Conservation (phyloP, 2,329 filamentous ascomycete genomes). For the Teratosphaeria destructans region DNA sequence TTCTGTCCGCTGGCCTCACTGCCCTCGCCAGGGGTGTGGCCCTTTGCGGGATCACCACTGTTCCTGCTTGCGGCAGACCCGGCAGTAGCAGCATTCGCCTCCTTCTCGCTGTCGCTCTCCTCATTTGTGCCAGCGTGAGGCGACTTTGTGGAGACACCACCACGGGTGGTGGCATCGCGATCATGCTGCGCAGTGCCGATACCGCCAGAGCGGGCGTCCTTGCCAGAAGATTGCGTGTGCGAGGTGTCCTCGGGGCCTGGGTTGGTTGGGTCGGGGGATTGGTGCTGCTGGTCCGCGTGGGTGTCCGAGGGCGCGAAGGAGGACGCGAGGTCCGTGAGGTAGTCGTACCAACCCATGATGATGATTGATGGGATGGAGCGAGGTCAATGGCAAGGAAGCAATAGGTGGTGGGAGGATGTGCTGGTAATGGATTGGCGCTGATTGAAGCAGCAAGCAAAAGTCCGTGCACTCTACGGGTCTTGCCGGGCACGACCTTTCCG, state of each 20-base stretch:
- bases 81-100: conserved; percentile 29
- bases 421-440: conserved; percentile 1
- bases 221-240: conserved; percentile 31
- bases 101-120: conserved; percentile 31
- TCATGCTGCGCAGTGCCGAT: conserved; percentile 20
- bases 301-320: conserved; percentile 44
- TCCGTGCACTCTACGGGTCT: background rate
- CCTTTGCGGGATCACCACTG: conserved; percentile 10
- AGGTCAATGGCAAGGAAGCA: conserved; percentile 1
- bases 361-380: conserved; percentile 10
- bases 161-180: conserved; percentile 23
- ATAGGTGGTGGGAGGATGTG: conserved; percentile 1
- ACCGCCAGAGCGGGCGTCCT: conserved; percentile 15
- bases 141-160: conserved; percentile 28
- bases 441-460: background rate
- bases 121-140: conserved; percentile 34
- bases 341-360: conserved; percentile 53
- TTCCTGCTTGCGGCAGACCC: conserved; percentile 19
- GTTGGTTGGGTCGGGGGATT: conserved; percentile 24
- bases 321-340: conserved; percentile 54
- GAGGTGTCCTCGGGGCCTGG: conserved; percentile 34
- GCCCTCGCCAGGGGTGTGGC: conserved; percentile 19
- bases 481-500: background rate
- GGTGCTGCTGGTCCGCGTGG: conserved; percentile 48
- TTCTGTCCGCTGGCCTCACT: conserved; percentile 19